phyloP scores from a whole-genome alignment of 176 grass and related monocot genomes.

The Aegilops longissima region DNA sequence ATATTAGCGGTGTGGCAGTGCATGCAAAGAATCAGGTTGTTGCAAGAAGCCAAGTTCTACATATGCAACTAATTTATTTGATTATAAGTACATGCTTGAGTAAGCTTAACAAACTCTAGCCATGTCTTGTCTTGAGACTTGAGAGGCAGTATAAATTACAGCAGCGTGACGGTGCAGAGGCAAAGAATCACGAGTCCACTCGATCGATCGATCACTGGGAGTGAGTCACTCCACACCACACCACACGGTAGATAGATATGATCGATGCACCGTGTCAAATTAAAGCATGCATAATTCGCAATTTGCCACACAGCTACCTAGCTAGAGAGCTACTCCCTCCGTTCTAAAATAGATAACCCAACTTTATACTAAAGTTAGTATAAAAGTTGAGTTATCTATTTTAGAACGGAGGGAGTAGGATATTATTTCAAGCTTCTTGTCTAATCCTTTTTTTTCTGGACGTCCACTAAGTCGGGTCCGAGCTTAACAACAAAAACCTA shows the following conservation, averaged over 20 bases:
- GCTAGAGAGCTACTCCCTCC: too few species aligned
- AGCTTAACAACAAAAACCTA: background rate
- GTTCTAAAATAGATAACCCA: too few species aligned
- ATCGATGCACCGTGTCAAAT: background rate
- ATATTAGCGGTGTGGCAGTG: background rate
- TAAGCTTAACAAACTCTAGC: background rate
- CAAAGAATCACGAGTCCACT: slow-evolving; percentile 2
- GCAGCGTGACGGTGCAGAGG: background rate
- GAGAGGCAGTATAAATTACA: background rate
- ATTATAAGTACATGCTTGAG: background rate
- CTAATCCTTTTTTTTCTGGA: background rate
- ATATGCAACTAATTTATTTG: background rate
- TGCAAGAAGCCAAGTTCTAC: background rate
- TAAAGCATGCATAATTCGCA: background rate
- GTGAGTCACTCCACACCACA: background rate
- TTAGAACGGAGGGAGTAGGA: background rate
- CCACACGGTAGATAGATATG: background rate
- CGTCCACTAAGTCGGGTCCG: background rate
- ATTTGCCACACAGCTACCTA: background rate
- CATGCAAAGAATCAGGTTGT: background rate
- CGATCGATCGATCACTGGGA: background rate
- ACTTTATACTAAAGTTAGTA: too few species aligned
- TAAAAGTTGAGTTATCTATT: too few species aligned
- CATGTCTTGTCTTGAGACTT: background rate
- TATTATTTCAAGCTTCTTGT: background rate